Percentiles rank a stretch among this genome's conserved stretches.
Conservation (phyloP, 768 basidiomycete species). For the Lactarius evosmus region DNA sequence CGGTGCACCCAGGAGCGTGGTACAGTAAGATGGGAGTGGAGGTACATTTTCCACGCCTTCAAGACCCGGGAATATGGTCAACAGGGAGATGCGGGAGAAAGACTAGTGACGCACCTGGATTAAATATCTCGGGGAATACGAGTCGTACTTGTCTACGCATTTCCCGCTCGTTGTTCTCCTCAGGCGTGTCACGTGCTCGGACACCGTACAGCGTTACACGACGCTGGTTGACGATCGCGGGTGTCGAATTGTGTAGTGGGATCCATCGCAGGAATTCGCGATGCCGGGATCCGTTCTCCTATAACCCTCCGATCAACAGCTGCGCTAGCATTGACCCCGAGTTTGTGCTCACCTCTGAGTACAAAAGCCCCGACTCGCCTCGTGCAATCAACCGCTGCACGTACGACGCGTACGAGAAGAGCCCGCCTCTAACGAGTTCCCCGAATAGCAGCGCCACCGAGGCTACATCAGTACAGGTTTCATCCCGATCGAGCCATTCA, state of each 20-base stretch:
- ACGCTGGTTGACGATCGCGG: slow-evolving; percentile 63
- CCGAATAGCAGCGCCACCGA: slow-evolving; percentile 68
- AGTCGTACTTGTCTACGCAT: slow-evolving; percentile 68
- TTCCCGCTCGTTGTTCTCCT: slow-evolving; percentile 64
- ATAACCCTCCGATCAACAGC: slow-evolving; percentile 5
- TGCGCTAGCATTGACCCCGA: not conserved
- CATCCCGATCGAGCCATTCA: slow-evolving; percentile 75
- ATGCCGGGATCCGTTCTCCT: slow-evolving; percentile 59
- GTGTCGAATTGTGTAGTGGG: slow-evolving; percentile 57
- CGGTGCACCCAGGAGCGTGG: slow-evolving; percentile 49
- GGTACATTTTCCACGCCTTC: slow-evolving; percentile 8
- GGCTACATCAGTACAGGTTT: slow-evolving; percentile 51
- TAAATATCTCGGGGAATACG: slow-evolving; percentile 63
- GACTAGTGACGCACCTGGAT: slow-evolving; percentile 13
- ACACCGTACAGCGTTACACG: slow-evolving; percentile 67
- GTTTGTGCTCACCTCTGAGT: slow-evolving; percentile 45
- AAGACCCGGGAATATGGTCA: not conserved
- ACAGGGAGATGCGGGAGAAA: not conserved
- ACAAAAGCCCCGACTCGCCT: slow-evolving; percentile 60
- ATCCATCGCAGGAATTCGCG: slow-evolving; percentile 68
- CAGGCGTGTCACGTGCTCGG: slow-evolving; percentile 64
- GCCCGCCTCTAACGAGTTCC: slow-evolving; percentile 61
- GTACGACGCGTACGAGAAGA: slow-evolving; percentile 74
- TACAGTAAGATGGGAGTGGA: slow-evolving; percentile 41
- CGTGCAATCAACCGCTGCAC: slow-evolving; percentile 80